These are phyloP conservation scores for Inonotus obliquus DNA, from an alignment of 1,284 basidiomycete genomes.

Conservation along the genomic window DNA sequence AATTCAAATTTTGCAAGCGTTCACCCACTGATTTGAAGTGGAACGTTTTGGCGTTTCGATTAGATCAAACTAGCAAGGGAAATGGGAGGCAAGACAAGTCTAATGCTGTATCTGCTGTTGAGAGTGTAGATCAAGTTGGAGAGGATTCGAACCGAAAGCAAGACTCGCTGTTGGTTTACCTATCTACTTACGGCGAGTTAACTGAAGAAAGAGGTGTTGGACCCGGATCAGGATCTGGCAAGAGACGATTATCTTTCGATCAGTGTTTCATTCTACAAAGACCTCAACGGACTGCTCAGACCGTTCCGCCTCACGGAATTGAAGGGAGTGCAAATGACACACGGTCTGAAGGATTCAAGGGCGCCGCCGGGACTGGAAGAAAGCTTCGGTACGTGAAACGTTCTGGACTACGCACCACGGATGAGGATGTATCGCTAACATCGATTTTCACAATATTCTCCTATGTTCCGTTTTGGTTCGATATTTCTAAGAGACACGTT, in stretches of 20 bases:
- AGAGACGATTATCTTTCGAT: slow-evolving; percentile 14
- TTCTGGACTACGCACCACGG: background rate
- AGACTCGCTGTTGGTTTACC: background rate
- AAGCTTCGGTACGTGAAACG: background rate
- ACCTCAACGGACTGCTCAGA: background rate
- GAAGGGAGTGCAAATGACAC: too few relatives aligned
- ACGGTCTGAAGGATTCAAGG: background rate
- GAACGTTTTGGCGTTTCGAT: slow-evolving; percentile 6
- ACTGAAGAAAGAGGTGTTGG: background rate
- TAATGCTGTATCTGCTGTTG: too few relatives aligned
- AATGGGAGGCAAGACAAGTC: too few relatives aligned
- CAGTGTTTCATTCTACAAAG: slow-evolving; percentile 15
- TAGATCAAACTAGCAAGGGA: background rate
- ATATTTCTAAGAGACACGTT: too few relatives aligned
- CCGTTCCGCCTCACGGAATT: too few relatives aligned
- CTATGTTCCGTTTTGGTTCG: background rate
- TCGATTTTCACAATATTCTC: background rate
- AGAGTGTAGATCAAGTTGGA: background rate
- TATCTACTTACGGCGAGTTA: slow-evolving; percentile 12
- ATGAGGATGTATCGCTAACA: background rate
- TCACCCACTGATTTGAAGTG: slow-evolving; percentile 7
- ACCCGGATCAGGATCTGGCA: background rate
- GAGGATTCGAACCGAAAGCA: background rate
- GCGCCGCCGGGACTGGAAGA: background rate
- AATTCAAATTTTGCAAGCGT: slow-evolving; percentile 9